Conservation (phyloP, 352 stramenopile genomes). For the Pythium graminicola region DNA sequence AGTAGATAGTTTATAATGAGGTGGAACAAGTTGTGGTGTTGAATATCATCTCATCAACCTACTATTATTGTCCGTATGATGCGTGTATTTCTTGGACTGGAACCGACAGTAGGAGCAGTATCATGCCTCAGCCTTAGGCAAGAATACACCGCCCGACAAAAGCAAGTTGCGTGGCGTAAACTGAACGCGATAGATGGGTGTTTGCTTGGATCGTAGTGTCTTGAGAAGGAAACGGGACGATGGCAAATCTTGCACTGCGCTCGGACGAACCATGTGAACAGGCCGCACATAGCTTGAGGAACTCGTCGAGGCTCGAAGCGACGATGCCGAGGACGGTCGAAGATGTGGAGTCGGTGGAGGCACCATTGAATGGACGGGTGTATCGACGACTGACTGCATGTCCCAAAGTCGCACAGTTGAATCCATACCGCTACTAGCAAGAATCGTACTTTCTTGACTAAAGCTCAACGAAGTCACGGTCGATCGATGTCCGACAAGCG, state of each 20-base stretch:
- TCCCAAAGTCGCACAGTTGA: slow-evolving; percentile 78
- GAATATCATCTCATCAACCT: no score
- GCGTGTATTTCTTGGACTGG: no score
- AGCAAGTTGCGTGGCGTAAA: slow-evolving; percentile 80
- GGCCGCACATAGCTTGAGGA: slow-evolving; percentile 39
- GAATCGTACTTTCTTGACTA: slow-evolving; percentile 67
- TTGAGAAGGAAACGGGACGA: slow-evolving; percentile 74
- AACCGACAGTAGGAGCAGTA: slow-evolving; percentile 6
- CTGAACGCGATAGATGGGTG: slow-evolving; percentile 72
- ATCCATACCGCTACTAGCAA: slow-evolving; percentile 71
- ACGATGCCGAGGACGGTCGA: slow-evolving; percentile 3
- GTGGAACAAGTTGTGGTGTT: no score
- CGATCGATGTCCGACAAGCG: slow-evolving; percentile 67
- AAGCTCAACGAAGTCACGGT: slow-evolving; percentile 73
- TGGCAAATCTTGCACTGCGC: slow-evolving; percentile 44
- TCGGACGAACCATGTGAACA: slow-evolving; percentile 50
- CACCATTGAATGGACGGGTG: slow-evolving; percentile 23
- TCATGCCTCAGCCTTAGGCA: slow-evolving; percentile 43
- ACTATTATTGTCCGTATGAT: no score
- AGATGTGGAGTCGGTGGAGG: neutral
- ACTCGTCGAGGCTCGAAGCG: neutral
- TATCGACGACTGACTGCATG: slow-evolving; percentile 70
- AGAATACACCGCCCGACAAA: slow-evolving; percentile 64
- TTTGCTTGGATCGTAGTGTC: slow-evolving; percentile 81
- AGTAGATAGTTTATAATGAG: slow-evolving; percentile 23